These are phyloP conservation scores for Nigrograna mackinnonii DNA, from an alignment of 2,329 filamentous ascomycete species.

Conservation along the genomic window DNA sequence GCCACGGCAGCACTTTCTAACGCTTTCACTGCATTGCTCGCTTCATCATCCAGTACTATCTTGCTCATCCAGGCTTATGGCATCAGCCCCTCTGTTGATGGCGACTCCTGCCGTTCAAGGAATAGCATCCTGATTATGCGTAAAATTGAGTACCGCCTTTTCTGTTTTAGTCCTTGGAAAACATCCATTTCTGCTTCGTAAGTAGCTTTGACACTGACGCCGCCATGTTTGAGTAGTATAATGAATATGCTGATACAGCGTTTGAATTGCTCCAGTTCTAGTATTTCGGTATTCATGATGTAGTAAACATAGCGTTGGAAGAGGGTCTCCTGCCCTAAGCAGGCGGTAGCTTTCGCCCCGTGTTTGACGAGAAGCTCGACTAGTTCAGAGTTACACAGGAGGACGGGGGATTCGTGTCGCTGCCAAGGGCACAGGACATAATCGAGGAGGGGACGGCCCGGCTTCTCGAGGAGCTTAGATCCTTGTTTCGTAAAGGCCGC, in stretches of 20 bases:
- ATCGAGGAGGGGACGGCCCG: background rate
- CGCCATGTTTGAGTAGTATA: background rate
- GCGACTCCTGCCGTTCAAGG: background rate
- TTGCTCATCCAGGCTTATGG: background rate
- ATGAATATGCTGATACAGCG: background rate
- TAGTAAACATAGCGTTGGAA: background rate
- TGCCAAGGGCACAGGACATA: background rate
- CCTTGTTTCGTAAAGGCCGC: background rate
- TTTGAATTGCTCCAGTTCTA: background rate
- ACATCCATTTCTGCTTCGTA: background rate
- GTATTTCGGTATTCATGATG: background rate
- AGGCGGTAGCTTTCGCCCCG: background rate
- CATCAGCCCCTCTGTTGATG: background rate
- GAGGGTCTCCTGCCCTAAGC: background rate
- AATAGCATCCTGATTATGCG: background rate
- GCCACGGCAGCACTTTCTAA: background rate
- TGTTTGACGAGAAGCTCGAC: background rate
- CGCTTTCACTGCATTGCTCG: background rate
- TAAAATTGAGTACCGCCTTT: background rate
- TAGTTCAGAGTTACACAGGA: background rate
- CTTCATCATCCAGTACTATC: background rate
- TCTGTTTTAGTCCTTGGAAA: background rate
- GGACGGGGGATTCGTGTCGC: background rate
- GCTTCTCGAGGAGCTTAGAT: background rate
- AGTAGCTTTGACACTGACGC: background rate